Conservation (phyloP, 495 filamentous ascomycete genomes). For the Penicillium turbatum region DNA sequence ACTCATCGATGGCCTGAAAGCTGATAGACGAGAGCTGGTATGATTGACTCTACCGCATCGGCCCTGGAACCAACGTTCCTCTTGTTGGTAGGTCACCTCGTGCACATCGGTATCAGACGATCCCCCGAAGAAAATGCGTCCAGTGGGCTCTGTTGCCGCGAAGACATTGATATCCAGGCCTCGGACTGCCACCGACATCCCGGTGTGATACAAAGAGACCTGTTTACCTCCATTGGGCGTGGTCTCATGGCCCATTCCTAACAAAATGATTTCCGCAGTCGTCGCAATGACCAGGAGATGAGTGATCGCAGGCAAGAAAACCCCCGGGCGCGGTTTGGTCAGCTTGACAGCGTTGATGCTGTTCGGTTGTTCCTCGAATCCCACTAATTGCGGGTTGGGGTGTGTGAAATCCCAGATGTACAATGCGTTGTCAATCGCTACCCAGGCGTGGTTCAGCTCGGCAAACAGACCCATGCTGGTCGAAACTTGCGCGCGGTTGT, state of each 20-base stretch:
- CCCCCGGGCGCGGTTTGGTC: conserved; percentile 67
- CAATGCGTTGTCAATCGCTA: conserved; percentile 88
- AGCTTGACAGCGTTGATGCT: conserved; percentile 82
- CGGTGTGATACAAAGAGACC: conserved; percentile 76
- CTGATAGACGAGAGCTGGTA: conserved; percentile 67
- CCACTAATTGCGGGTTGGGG: conserved; percentile 80
- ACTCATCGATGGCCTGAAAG: conserved; percentile 58
- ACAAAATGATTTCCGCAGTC: conserved; percentile 70
- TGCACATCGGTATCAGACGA: conserved; percentile 76
- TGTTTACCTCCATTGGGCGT: conserved; percentile 59
- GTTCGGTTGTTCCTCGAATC: conserved; percentile 83
- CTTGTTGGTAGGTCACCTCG: conserved; percentile 91
- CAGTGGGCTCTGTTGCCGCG: conserved; percentile 66
- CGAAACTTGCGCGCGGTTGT: conserved; percentile 75
- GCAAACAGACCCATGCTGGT: conserved; percentile 92
- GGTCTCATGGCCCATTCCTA: conserved; percentile 66
- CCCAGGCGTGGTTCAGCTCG: conserved; percentile 90
- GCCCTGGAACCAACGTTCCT: conserved; percentile 91
- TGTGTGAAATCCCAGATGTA: conserved; percentile 98
- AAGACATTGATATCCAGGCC: conserved; percentile 71
- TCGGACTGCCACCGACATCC: conserved; percentile 68
- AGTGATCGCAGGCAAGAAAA: conserved; percentile 79
- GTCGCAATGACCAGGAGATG: conserved; percentile 89
- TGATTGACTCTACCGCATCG: conserved; percentile 81
- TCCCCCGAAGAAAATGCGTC: conserved; percentile 91